These are phyloP conservation scores for Tolypocladium pustulatum DNA, from an alignment of 2,329 filamentous ascomycete genomes.

Conservation along the genomic window DNA sequence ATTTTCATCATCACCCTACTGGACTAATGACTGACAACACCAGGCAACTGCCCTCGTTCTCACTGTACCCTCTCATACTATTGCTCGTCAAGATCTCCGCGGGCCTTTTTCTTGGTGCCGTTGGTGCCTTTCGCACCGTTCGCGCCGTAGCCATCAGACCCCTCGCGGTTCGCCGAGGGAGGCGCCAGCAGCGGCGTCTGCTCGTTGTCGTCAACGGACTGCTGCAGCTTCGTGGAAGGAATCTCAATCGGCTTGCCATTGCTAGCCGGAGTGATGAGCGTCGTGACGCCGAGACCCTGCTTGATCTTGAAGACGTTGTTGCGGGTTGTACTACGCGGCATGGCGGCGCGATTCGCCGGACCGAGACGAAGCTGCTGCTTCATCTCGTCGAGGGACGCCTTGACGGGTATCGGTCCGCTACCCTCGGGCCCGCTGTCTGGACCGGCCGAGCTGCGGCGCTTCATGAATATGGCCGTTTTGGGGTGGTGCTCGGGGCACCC, in stretches of 20 bases:
- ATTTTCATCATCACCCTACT: neutral
- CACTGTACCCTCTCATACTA: neutral
- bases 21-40: neutral
- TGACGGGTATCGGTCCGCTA: constrained; percentile 37
- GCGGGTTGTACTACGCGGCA: constrained; percentile 44
- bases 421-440: constrained; percentile 39
- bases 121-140: constrained; percentile 2
- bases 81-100: neutral
- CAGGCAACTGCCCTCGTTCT: neutral
- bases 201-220: constrained; percentile 3
- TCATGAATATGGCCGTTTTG: constrained; percentile 46
- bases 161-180: constrained; percentile 1
- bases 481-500: constrained; percentile 31
- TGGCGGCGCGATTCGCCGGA: constrained; percentile 55
- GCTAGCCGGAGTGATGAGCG: constrained; percentile 2
- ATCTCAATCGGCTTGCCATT: constrained; percentile 3
- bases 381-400: constrained; percentile 52
- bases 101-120: neutral
- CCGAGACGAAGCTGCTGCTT: constrained; percentile 54
- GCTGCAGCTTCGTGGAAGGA: neutral
- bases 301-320: constrained; percentile 60
- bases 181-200: constrained; percentile 7
- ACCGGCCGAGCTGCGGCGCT: constrained; percentile 45
- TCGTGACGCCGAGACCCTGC: constrained; percentile 20
- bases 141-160: constrained; percentile 5